Percentiles rank a stretch among this genome's conserved stretches.
These are phyloP conservation scores for Plectosphaerella plurivora DNA, from an alignment of 2,329 filamentous ascomycete genomes.

Conservation along the genomic window DNA sequence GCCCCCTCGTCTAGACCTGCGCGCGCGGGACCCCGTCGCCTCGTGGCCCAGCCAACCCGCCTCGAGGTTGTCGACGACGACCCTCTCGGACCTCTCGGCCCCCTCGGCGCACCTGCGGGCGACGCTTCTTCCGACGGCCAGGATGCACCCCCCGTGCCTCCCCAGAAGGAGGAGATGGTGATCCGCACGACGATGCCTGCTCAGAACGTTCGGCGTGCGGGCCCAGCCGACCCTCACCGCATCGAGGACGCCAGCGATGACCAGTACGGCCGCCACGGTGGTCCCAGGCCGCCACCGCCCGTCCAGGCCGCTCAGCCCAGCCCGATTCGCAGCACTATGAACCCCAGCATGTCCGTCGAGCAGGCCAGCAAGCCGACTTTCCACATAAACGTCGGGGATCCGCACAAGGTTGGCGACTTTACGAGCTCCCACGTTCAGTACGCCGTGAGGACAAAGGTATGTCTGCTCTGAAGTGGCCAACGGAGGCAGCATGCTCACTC, in stretches of 20 bases:
- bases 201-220: constrained; percentile 35
- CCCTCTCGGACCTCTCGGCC: constrained; percentile 73
- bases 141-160: constrained; percentile 62
- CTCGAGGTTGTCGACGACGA: constrained; percentile 70
- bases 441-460: constrained; percentile 86
- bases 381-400: constrained; percentile 87
- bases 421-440: constrained; percentile 98
- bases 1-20: constrained; percentile 31
- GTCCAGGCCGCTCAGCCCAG: constrained; percentile 54
- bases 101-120: constrained; percentile 45
- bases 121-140: constrained; percentile 37
- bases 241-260: constrained; percentile 66
- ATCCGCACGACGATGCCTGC: constrained; percentile 53
- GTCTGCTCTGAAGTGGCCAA: not conserved
- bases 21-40: constrained; percentile 49
- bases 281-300: constrained; percentile 62
- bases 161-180: constrained; percentile 62
- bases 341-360: constrained; percentile 84
- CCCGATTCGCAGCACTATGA: constrained; percentile 46
- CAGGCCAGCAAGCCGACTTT: constrained; percentile 91
- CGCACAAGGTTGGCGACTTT: constrained; percentile 94
- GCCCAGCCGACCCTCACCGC: constrained; percentile 54
- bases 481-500: not conserved
- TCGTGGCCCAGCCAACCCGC: constrained; percentile 71
- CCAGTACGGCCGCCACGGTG: constrained; percentile 38